phyloP scores from a whole-genome alignment of 495 filamentous ascomycete species.

The Aspergillus mulundensis region DNA sequence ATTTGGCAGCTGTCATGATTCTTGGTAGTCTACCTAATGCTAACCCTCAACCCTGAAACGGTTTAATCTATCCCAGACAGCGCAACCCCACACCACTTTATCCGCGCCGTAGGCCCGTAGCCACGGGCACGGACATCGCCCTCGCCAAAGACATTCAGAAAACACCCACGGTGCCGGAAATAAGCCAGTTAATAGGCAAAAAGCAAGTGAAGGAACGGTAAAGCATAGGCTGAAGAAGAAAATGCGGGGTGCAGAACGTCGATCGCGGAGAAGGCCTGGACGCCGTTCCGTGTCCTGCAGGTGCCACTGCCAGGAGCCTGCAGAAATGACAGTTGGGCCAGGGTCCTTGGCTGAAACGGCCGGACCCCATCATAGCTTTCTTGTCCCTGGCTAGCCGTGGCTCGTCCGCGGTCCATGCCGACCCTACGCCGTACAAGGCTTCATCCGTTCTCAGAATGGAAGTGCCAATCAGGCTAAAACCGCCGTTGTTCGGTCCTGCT shows the following conservation, averaged over 20 bases:
- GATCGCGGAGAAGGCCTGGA: background rate
- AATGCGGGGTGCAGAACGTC: background rate
- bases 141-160: no score
- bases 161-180: no score
- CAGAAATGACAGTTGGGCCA: background rate
- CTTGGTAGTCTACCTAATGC: no score
- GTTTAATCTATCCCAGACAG: background rate
- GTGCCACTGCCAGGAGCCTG: no score
- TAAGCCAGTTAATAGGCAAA: background rate
- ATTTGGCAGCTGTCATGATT: no score
- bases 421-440: no score
- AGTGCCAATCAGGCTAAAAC: slow-evolving; percentile 4
- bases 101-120: background rate
- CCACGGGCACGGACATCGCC: no score
- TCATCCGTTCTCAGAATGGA: background rate
- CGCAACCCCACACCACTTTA: background rate
- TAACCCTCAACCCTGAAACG: no score
- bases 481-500: background rate
- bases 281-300: background rate
- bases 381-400: background rate
- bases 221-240: background rate
- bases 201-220: slow-evolving; percentile 1
- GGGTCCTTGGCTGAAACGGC: slow-evolving; percentile 2
- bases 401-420: background rate
- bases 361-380: background rate